Base-by-base conservation (phyloP, 1,284 basidiomycete species). In the Hymenochaete sp. region DNA sequence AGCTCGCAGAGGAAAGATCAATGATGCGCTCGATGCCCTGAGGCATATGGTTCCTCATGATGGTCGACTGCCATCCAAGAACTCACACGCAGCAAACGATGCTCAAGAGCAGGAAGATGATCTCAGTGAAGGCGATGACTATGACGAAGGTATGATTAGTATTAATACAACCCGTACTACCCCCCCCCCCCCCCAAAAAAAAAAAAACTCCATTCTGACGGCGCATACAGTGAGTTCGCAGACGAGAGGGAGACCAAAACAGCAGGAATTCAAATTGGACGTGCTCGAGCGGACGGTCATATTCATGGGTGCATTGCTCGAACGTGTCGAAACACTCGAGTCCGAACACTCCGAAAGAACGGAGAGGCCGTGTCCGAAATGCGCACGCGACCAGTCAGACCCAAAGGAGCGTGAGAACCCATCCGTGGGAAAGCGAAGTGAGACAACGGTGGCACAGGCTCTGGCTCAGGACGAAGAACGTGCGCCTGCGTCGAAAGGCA, bases 261-360 rank as follows among this genome's bases (percentile, higher is more conserved):
- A 82, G 54, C 79, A 78, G 55, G 83, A 86, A 58, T 84, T 86
- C 67, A 89, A 89, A 61, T 70, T 89, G 32, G 85, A 88, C 61
- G 79, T 89, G 25, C 71, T 88, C 42, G 74, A 82, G 50, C 71
- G 80, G 56, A 82, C 82, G 0, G 83, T 87, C 6, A 58, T 72
- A 2, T 84, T 77, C 59, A 71, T 86, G 57, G 72, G 82, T 63
- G 73, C 79, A 46, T 67, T 86, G 22, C 62, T 81, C 9, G 63
- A 66, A 36, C 29, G 32, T 13, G 27, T 40, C 18, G 42, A 29
- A 13, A 18, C 32, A 14, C 24, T 28, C 26, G 38, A 24, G 16
- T n/a, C n/a, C n/a, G n/a, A n/a, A n/a, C n/a, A n/a, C n/a, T n/a
- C n/a, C n/a, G n/a, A n/a, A n/a, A n/a, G n/a, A n/a, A n/a, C n/a